Evolutionary conservation across 495 filamentous ascomycete genomes (phyloP).

Genomic region (Hypoxylon trugodes): DNA sequence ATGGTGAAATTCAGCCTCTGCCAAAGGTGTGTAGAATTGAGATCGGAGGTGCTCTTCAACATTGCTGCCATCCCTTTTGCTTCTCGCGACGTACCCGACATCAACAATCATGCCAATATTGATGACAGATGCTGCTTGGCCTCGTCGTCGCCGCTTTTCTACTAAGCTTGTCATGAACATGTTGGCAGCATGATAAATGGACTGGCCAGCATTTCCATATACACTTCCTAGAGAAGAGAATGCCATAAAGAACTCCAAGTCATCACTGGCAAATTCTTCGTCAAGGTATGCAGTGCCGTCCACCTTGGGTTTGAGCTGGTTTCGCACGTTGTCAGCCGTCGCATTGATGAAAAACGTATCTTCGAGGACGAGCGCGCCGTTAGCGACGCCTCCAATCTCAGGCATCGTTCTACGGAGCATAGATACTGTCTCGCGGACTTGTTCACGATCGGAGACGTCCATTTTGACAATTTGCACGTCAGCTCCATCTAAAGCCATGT

Average conservation of each 20-base stretch:
- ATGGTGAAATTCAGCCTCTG: too few relatives aligned
- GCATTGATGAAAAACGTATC: not conserved
- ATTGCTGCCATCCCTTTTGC: too few relatives aligned
- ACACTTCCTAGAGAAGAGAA: not conserved
- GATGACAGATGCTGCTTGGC: not conserved
- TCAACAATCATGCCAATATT: not conserved
- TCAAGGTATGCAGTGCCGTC: not conserved
- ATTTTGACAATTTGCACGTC: not conserved
- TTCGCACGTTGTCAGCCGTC: not conserved
- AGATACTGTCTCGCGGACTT: conserved; percentile 3
- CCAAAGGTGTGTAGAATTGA: too few relatives aligned
- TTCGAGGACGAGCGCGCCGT: not conserved
- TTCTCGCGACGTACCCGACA: not conserved
- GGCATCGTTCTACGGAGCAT: conserved; percentile 9
- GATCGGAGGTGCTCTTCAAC: too few relatives aligned
- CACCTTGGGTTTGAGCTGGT: not conserved
- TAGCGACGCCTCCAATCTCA: not conserved
- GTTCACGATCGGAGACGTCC: conserved; percentile 20
- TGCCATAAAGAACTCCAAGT: not conserved
- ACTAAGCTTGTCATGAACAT: not conserved
- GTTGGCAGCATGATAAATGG: not conserved
- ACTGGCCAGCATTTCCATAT: not conserved
- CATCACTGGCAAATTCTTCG: not conserved
- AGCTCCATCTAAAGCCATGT: conserved; percentile 1
- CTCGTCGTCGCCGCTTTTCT: not conserved